Evolutionary conservation across 148 eudicot species (phyloP).

Genomic region (Rhododendron williamsianum): DNA sequence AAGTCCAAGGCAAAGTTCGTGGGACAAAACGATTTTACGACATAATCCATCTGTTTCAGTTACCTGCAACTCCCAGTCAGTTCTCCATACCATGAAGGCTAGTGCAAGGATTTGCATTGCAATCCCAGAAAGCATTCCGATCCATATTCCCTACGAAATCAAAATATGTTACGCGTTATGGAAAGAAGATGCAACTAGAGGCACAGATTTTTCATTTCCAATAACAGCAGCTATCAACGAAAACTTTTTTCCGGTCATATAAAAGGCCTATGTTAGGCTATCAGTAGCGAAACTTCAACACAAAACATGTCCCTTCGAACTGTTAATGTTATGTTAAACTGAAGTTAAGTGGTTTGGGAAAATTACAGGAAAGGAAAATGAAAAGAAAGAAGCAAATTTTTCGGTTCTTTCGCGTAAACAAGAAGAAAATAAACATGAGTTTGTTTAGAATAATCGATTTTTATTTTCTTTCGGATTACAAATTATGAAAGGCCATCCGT

Average conservation of each 20-base stretch:
- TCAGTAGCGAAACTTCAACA: background rate
- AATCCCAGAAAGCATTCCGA: conserved; percentile 65
- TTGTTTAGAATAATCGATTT: background rate
- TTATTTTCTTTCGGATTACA: background rate
- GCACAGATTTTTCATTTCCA: background rate
- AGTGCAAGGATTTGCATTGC: conserved; percentile 42
- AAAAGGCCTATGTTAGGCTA: background rate
- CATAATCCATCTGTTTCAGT: background rate
- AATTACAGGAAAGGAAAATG: background rate
- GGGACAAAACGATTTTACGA: background rate
- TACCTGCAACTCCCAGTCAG: conserved; percentile 77
- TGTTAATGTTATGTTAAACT: background rate
- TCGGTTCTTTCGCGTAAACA: background rate
- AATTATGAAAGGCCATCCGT: background rate
- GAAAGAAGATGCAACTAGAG: background rate
- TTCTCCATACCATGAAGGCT: conserved; percentile 51
- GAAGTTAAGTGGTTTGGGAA: background rate
- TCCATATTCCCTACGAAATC: conserved; percentile 48
- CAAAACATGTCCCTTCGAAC: background rate
- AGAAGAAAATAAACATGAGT: background rate
- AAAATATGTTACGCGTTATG: conserved; percentile 14
- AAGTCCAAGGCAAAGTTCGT: background rate
- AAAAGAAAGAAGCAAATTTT: background rate
- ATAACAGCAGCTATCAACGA: background rate
- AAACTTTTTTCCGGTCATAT: too few relatives aligned